Conservation (phyloP, 176 grass and related monocot species). For the Thalia dealbata region DNA sequence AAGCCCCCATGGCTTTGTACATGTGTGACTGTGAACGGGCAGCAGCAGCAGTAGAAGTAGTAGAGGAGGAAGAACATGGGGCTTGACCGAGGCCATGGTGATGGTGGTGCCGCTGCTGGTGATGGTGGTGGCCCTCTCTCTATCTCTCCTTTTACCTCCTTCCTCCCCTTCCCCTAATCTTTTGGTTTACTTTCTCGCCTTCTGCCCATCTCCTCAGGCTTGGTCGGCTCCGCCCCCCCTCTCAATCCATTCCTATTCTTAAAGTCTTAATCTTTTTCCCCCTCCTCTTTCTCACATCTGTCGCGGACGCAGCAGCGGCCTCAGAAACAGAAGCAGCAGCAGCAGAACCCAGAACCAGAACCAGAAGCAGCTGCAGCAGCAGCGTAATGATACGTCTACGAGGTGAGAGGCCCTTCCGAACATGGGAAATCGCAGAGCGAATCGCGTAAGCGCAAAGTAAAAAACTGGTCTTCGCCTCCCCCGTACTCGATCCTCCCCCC, state of each 20-base stretch:
- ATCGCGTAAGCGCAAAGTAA: conserved; percentile 88
- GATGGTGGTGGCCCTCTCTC: not conserved
- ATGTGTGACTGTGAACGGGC: too few relatives aligned
- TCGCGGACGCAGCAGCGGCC: conserved; percentile 30
- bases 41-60: too few relatives aligned
- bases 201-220: conserved; percentile 14
- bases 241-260: not conserved
- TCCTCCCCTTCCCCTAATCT: not conserved
- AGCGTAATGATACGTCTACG: conserved; percentile 43
- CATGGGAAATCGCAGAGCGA: conserved; percentile 50
- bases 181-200: not conserved
- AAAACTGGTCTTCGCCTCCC: conserved; percentile 1
- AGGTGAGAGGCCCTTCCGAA: not conserved
- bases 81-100: conserved; percentile 44
- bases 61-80: conserved; percentile 41
- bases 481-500: not conserved
- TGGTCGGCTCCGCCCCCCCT: conserved; percentile 31
- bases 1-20: too few relatives aligned
- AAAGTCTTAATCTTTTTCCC: not conserved
- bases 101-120: too few relatives aligned
- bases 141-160: not conserved
- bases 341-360: not conserved
- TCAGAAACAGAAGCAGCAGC: not conserved
- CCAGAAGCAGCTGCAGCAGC: conserved; percentile 6
- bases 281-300: conserved; percentile 24